These are phyloP conservation scores for Phialophora verrucosa DNA, from an alignment of 2,329 filamentous ascomycete genomes.

Conservation along the genomic window DNA sequence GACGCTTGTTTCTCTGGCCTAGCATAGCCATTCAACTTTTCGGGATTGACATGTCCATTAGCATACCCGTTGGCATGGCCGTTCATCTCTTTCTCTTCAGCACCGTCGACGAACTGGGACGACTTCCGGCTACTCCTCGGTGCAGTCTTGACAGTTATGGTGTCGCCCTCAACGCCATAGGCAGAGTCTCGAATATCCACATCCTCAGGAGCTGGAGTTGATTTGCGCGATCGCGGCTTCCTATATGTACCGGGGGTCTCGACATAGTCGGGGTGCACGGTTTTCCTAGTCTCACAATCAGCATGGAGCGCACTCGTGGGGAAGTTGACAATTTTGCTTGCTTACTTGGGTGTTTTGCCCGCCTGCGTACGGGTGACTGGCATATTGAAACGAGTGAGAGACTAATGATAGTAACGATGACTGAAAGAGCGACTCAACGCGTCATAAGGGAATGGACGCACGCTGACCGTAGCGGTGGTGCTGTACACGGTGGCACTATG, in stretches of 20 bases:
- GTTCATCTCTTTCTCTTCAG: slow-evolving; percentile 2
- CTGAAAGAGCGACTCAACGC: slow-evolving; percentile 10
- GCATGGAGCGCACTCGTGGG: neutral
- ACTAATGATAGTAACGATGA: slow-evolving; percentile 1
- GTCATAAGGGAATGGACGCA: slow-evolving; percentile 11
- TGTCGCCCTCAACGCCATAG: slow-evolving; percentile 22
- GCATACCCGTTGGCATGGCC: slow-evolving; percentile 24
- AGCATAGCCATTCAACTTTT: slow-evolving; percentile 25
- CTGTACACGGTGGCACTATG: neutral
- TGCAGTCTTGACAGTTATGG: slow-evolving; percentile 1
- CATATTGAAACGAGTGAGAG: slow-evolving; percentile 42
- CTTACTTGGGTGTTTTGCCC: slow-evolving; percentile 59
- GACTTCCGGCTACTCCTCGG: slow-evolving; percentile 17
- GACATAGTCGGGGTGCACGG: slow-evolving; percentile 58
- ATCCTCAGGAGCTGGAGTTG: slow-evolving; percentile 27
- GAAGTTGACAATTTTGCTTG: neutral
- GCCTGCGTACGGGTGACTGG: slow-evolving; percentile 58
- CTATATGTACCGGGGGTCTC: slow-evolving; percentile 53
- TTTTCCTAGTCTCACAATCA: slow-evolving; percentile 52
- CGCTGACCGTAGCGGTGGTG: neutral
- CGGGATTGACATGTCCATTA: slow-evolving; percentile 30
- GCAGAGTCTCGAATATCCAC: slow-evolving; percentile 31
- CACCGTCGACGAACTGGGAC: slow-evolving; percentile 7
- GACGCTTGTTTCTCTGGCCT: slow-evolving; percentile 10
- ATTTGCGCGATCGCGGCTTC: slow-evolving; percentile 35